Base-by-base conservation (phyloP, 495 filamentous ascomycete genomes). In the Aspergillus carlsbadensis region DNA sequence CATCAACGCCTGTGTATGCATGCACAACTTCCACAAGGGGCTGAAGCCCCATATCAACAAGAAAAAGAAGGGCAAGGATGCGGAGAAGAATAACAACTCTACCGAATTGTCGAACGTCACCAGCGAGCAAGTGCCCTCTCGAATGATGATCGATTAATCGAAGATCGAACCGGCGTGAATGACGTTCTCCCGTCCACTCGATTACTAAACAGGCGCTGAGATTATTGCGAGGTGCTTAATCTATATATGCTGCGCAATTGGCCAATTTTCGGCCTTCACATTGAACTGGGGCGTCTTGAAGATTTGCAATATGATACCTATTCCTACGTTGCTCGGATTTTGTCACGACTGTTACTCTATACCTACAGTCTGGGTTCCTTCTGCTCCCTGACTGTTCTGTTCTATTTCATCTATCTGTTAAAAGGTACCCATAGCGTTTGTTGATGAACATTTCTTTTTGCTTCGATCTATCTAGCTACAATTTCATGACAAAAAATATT, bases 101-200 rank as follows among this genome's bases (percentile, higher is more conserved):
- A 90, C 85, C 45, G 89, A 91, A 65, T 84, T 92, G 73, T 72
- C 65, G 6, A 78, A 76, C 55, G 56, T 77, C 3, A 65, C 64
- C n/a, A n/a, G n/a, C 18, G 64, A 71, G 52, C 64, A 75, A 42
- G 71, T 76, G 33, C 85, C 86, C 45, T 76, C 84, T 54, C 83
- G 92, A 50, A 96, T 96, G 92, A 91, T 88, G 59, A 96, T 96
- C 69, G 92, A 96, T 73, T 96, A 63, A 78, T 55, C 56, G 40
- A 54, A 50, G 21, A 51, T 34, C 18, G 47, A 40, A 44, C 46
- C 10, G 7, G 29, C 31, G 36, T 49, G 37, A 44, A 36, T 29
- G 56, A 24, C 41, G 22, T 5, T 11, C 10, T 15, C 54, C 54
- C 18, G 10, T 15, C 31, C 33, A 36, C 50, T 33, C 3, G 35